Base-by-base conservation (phyloP, 1,284 basidiomycete species). In the Wolfiporia cocos region DNA sequence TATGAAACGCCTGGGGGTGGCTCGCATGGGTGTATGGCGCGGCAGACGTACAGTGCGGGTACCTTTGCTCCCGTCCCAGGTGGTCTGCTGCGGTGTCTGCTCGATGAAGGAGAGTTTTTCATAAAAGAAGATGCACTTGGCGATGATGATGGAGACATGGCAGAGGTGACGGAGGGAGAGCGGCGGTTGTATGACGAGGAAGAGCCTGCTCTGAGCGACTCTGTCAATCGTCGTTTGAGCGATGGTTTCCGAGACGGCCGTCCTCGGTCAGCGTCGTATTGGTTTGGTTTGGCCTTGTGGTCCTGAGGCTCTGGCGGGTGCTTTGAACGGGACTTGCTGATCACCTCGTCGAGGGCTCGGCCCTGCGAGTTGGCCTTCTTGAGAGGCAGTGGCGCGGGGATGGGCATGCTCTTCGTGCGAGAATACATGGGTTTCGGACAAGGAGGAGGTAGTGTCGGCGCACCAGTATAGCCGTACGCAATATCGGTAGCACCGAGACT, bases 1-100 rank as follows among this genome's bases (percentile, higher is more conserved):
- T 87, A 89, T n/a, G 74, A 68, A 3, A 81, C 75, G 5, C 73
- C 70, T 0, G 61, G 54, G 0, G 81, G 82, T 5, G 84, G 83
- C 20, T 68, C 62, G 58, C 81, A 86, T 10, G 74, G 69, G 49
- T 85, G 82, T 18, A 86, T 68, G 11, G 79, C 82, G 17, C 68
- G 68, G 45, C 83, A 86, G 2, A 70, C 56, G 58, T 87, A 89
- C 44, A 81, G 67, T 17, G 73, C 66, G 0, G 69, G 60, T 11
- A 54, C 46, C 24, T 34, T 40, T 14, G 49, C 34, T 18, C 47
- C 37, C 32, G 49, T 53, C 37, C 51, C 24, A 37, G 45, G 69
- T 31, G 71, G 68, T 39, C 55, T 66, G 69, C 60, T 74, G 51
- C 58, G 68, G 42, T 56, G 68, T 39, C 55, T 68, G 49, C 60